These are phyloP conservation scores for Mytilinidion resinicola DNA, from an alignment of 495 filamentous ascomycete genomes.

Conservation along the genomic window DNA sequence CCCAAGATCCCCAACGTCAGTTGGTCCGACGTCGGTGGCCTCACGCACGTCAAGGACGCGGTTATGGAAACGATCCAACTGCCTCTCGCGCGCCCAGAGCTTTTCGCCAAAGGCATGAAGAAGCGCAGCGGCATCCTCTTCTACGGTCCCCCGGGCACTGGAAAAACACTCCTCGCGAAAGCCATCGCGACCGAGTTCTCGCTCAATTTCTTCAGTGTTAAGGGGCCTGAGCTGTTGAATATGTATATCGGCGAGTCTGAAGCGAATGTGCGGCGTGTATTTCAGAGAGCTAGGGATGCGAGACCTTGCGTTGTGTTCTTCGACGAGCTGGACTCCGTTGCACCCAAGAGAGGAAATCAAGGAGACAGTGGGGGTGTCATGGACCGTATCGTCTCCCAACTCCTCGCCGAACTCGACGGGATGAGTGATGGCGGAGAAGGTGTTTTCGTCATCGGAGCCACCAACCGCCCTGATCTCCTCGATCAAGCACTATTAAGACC, in stretches of 20 bases:
- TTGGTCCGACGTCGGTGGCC: conserved; percentile 94
- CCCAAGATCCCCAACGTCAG: conserved; percentile 96
- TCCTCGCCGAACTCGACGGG: conserved; percentile 90
- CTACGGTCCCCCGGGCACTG: conserved; percentile 94
- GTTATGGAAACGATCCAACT: conserved; percentile 95
- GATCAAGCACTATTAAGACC: conserved; percentile 87
- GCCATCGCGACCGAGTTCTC: conserved; percentile 98
- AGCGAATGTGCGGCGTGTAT: conserved; percentile 92
- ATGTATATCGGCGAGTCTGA: conserved; percentile 99
- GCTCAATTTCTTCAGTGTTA: conserved; percentile 98
- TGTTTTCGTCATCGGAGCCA: conserved; percentile 96
- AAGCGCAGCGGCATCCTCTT: conserved; percentile 96
- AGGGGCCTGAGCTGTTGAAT: conserved; percentile 93
- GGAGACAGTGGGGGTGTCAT: conserved; percentile 97
- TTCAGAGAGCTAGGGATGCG: conserved; percentile 89
- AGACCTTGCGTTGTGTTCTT: conserved; percentile 99
- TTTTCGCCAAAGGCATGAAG: conserved; percentile 98
- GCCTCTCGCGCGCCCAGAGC: conserved; percentile 82
- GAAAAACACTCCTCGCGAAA: conserved; percentile 94
- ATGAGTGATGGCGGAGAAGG: conserved; percentile 92
- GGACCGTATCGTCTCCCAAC: conserved; percentile 95
- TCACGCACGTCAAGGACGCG: conserved; percentile 89
- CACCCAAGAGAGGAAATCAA: conserved; percentile 94
- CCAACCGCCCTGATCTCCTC: conserved; percentile 88
- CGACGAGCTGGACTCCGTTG: conserved; percentile 94